A percentile compares a stretch with the other conserved stretches of the same genome.
Evolutionary conservation across 1,284 basidiomycete genomes (phyloP).

Genomic region (Neonothopanus nambi): DNA sequence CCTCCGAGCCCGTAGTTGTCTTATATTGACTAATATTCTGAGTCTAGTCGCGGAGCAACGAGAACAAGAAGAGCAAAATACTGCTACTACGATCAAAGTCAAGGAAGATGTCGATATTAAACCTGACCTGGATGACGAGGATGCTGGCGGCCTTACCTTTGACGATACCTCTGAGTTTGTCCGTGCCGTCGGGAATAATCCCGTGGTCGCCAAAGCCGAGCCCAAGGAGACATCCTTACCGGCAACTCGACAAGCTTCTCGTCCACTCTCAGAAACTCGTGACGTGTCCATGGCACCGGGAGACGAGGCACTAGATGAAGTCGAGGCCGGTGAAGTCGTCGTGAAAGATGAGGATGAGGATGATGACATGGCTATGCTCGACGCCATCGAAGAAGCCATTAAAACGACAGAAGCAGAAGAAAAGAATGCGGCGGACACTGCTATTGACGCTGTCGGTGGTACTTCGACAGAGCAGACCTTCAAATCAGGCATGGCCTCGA

Average conservation of each 20-base stretch:
- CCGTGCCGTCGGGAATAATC: constrained; percentile 77
- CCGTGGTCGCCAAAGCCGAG: constrained; percentile 54
- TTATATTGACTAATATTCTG: background rate
- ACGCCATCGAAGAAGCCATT: constrained; percentile 70
- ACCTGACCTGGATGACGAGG: constrained; percentile 28
- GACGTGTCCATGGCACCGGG: constrained; percentile 60
- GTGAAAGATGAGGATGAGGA: constrained; percentile 78
- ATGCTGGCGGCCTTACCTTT: constrained; percentile 75
- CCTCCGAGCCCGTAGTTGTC: background rate
- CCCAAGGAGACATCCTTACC: constrained; percentile 39
- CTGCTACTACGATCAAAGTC: constrained; percentile 49
- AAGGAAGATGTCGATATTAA: constrained; percentile 43
- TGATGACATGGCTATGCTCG: constrained; percentile 67
- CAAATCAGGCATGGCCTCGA: constrained; percentile 83
- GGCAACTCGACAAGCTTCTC: constrained; percentile 33
- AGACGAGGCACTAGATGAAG: constrained; percentile 68
- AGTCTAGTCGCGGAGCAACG: constrained; percentile 66
- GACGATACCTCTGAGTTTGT: constrained; percentile 99
- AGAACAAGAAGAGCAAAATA: constrained; percentile 46
- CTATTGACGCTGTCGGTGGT: constrained; percentile 44
- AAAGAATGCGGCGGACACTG: constrained; percentile 32
- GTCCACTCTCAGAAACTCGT: constrained; percentile 41
- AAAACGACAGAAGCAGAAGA: constrained; percentile 61
- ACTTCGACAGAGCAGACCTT: constrained; percentile 76
- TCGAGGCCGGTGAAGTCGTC: constrained; percentile 76